phyloP scores from a whole-genome alignment of 2,329 filamentous ascomycete genomes.

The Talaromyces sp. region DNA sequence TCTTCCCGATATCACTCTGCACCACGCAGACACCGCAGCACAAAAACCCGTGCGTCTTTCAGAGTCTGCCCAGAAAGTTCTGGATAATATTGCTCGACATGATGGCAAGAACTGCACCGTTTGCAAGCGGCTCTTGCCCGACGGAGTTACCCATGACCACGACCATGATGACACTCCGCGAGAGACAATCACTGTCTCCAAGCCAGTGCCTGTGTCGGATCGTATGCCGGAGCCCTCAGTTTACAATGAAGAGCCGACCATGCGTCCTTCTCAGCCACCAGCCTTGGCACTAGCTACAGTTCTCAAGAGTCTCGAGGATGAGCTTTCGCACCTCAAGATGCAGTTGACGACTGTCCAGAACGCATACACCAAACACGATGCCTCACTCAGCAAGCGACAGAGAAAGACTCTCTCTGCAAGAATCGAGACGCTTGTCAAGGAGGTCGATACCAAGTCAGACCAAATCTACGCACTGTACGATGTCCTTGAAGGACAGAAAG shows the following conservation, averaged over 20 bases:
- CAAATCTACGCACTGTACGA: constrained; percentile 81
- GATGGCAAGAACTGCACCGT: constrained; percentile 52
- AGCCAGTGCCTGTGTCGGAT: constrained; percentile 46
- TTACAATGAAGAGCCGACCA: constrained; percentile 53
- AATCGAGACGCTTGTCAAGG: constrained; percentile 57
- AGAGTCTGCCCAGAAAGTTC: constrained; percentile 34
- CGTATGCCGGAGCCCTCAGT: constrained; percentile 37
- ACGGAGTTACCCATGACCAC: constrained; percentile 30
- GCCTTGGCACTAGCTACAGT: constrained; percentile 72
- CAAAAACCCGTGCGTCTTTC: constrained; percentile 30
- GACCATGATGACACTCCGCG: constrained; percentile 12
- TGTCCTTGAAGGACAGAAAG: constrained; percentile 74
- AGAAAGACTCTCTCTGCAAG: constrained; percentile 56
- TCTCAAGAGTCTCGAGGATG: constrained; percentile 75
- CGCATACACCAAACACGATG: constrained; percentile 62
- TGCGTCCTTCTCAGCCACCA: constrained; percentile 61
- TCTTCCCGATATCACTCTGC: constrained; percentile 57
- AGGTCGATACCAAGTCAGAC: constrained; percentile 67
- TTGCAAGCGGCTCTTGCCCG: constrained; percentile 42
- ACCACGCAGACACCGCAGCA: constrained; percentile 22
- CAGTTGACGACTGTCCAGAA: constrained; percentile 59
- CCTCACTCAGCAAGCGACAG: constrained; percentile 59
- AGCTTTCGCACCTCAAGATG: constrained; percentile 69
- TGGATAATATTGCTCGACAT: constrained; percentile 42
- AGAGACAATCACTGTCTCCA: constrained; percentile 40